Evolutionary conservation across 2,329 filamentous ascomycete species (phyloP).

Genomic region (Venturia nashicola): DNA sequence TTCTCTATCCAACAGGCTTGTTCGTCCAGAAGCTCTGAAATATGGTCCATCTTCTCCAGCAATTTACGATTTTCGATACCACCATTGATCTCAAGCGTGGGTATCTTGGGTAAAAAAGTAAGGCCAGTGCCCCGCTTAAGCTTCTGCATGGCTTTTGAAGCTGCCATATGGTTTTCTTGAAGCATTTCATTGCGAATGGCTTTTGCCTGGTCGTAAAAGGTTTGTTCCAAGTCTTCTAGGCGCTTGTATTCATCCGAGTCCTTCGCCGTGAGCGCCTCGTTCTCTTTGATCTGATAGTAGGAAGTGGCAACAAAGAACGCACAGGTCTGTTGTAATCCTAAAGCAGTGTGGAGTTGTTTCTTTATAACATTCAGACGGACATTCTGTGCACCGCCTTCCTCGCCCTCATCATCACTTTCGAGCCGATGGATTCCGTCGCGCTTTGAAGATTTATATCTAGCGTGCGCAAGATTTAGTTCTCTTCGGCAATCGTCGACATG

Average conservation of each 20-base stretch:
- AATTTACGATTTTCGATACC: constrained; percentile 64
- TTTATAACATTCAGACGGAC: constrained; percentile 35
- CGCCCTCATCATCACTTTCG: constrained; percentile 24
- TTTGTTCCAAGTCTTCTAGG: constrained; percentile 58
- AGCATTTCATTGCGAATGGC: constrained; percentile 66
- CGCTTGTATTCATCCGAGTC: constrained; percentile 54
- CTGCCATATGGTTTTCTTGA: constrained; percentile 43
- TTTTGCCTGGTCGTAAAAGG: constrained; percentile 70
- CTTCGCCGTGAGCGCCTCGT: constrained; percentile 45
- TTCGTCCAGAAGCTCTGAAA: constrained; percentile 55
- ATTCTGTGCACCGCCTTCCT: constrained; percentile 25
- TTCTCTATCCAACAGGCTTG: constrained; percentile 60
- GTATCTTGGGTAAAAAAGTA: constrained; percentile 52
- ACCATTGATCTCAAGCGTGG: constrained; percentile 36
- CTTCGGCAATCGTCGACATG: constrained; percentile 53
- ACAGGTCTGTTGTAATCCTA: constrained; percentile 72
- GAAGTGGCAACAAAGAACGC: constrained; percentile 78
- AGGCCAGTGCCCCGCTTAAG: constrained; percentile 35
- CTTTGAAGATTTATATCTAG: constrained; percentile 13
- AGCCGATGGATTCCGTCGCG: constrained; percentile 14
- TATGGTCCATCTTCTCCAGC: constrained; percentile 51
- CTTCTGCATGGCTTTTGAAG: constrained; percentile 49
- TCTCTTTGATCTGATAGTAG: constrained; percentile 65
- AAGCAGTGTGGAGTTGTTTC: constrained; percentile 55
- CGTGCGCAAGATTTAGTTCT: constrained; percentile 42